These are phyloP conservation scores for Cryptosporidium sp. DNA, from an alignment of 169 alveolate species.

Conservation along the genomic window DNA sequence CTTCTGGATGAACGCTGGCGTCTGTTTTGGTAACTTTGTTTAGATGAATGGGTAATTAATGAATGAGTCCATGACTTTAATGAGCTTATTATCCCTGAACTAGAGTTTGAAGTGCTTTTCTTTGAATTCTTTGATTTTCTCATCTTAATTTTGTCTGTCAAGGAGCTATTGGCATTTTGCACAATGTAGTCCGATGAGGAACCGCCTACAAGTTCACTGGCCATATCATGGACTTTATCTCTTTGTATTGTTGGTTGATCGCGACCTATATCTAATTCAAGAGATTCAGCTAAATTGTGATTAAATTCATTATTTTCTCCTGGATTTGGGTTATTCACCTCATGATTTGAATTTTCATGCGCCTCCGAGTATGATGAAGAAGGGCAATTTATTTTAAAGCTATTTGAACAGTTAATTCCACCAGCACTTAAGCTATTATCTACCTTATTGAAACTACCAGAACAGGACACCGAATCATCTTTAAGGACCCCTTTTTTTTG, in stretches of 20 bases:
- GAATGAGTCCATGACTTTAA: conserved; percentile 34
- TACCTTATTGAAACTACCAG: background rate
- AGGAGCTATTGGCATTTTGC: background rate
- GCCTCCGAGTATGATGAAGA: background rate
- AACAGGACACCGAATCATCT: background rate
- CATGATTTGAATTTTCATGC: background rate
- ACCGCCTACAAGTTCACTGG: background rate
- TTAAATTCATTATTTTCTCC: background rate
- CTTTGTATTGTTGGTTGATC: background rate
- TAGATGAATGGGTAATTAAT: conserved; percentile 11
- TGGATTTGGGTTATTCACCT: background rate
- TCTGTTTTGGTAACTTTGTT: background rate
- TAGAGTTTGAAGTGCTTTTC: background rate
- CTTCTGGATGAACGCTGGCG: background rate
- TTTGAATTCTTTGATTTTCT: background rate
- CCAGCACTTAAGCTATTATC: background rate
- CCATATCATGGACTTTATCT: background rate
- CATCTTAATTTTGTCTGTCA: background rate
- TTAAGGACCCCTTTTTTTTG: background rate
- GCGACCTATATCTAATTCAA: background rate
- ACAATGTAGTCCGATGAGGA: background rate
- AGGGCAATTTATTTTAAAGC: background rate
- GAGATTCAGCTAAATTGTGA: background rate
- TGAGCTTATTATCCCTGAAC: conserved; percentile 24
- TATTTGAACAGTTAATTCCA: background rate